Base-by-base conservation (phyloP, 78 protist species). In the Thecamonas trahens region DNA sequence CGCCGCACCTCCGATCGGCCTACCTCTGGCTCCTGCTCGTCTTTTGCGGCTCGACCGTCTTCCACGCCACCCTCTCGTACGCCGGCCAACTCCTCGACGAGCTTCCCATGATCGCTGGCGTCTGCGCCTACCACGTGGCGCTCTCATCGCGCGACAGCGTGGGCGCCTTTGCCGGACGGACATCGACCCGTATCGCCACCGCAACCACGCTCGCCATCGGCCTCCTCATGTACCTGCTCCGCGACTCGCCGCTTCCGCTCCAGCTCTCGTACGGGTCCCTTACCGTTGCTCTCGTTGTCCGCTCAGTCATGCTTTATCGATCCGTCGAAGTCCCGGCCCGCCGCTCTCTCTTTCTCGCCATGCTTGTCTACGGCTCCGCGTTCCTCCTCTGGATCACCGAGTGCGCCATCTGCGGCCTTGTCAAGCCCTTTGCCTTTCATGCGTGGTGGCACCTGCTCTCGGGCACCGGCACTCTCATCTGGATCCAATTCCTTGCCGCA, bases 361-460 rank as follows among this genome's bases (percentile, higher is more conserved):
- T 61, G 8, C 24, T 8, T 3, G 14, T 5, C 28, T 42, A 42
- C 55, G 22, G 3, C 5, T 2, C 11, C 2, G 67, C 31, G 18
- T 61, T 42, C 14, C 7, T 28, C 15, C 53, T 61, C 22, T 61
- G 67, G 67, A 38, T 34, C 67, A 28, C 42, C 1, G 67, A 61
- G 38, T 42, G 42, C 67, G 9, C 1, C 9, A 9, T 26, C 54
- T 61, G 67, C 67, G 32, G 15, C 6, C 39, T n/a, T n/a, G 45
- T 61, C 17, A 29, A 31, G 18, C 26, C 14, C n/a, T 24, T 31
- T 31, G 26, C 39, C 54, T 44, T 61, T 20, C 67, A 61, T 15
- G 67, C 67, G 0, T 61, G 67, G 67, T 61, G 67, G 67, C 67
- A 61, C 37, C 1, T 61, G n/a, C n/a, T n/a, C n/a, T n/a, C n/a